Evolutionary conservation across 768 basidiomycete genomes (phyloP).

Genomic region (Lentinula sp.): DNA sequence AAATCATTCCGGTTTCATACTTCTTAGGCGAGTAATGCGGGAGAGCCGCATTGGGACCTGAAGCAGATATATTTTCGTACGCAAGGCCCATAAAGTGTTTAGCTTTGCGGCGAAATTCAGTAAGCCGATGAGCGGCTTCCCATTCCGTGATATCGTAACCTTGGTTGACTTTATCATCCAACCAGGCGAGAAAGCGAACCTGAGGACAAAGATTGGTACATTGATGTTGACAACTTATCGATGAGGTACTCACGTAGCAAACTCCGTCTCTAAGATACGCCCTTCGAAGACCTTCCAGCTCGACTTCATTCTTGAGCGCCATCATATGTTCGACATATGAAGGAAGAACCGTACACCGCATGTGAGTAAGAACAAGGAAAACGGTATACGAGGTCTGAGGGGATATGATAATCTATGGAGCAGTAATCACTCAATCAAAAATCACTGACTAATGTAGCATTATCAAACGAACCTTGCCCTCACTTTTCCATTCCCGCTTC

Average conservation of each 20-base stretch:
- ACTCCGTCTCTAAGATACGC: conserved; percentile 91
- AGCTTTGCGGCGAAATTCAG: conserved; percentile 64
- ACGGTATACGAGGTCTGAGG: conserved; percentile 79
- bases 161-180: conserved; percentile 72
- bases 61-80: conserved; percentile 86
- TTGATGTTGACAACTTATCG: conserved; percentile 8
- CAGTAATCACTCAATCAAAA: neutral
- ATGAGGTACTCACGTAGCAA: conserved; percentile 56
- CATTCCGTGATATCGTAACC: conserved; percentile 88
- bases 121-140: conserved; percentile 82
- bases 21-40: conserved; percentile 89
- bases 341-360: conserved; percentile 68
- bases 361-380: conserved; percentile 77
- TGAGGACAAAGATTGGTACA: conserved; percentile 15
- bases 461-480: conserved; percentile 52
- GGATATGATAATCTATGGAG: conserved; percentile 52
- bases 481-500: conserved; percentile 66
- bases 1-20: conserved; percentile 63
- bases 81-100: conserved; percentile 81
- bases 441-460: neutral
- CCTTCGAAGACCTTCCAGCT: conserved; percentile 74
- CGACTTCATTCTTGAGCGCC: conserved; percentile 83
- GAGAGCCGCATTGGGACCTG: conserved; percentile 86
- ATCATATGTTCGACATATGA: conserved; percentile 73
- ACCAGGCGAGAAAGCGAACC: conserved; percentile 85